phyloP scores from a whole-genome alignment of 2,329 filamentous ascomycete genomes.

The Penicillium sp. region DNA sequence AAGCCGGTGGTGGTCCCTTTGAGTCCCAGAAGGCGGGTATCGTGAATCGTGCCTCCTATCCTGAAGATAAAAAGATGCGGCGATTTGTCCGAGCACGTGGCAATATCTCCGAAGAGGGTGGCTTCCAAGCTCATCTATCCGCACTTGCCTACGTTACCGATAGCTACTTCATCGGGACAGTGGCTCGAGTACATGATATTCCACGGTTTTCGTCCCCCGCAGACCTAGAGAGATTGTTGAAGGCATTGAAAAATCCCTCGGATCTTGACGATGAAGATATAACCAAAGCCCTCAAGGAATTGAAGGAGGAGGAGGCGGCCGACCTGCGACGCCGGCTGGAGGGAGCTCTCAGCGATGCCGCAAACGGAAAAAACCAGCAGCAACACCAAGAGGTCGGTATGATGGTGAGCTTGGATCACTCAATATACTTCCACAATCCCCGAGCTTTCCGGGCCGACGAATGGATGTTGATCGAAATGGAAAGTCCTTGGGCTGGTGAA shows the following conservation, averaged over 20 bases:
- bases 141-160: slow-evolving; percentile 94
- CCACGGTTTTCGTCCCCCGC: slow-evolving; percentile 69
- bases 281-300: slow-evolving; percentile 43
- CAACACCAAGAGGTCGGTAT: slow-evolving; percentile 49
- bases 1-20: slow-evolving; percentile 56
- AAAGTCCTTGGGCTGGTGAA: slow-evolving; percentile 56
- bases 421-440: slow-evolving; percentile 57
- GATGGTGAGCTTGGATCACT: slow-evolving; percentile 57
- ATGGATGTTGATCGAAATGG: slow-evolving; percentile 56
- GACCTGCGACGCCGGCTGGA: slow-evolving; percentile 43
- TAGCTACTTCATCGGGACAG: slow-evolving; percentile 89
- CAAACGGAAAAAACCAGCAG: slow-evolving; percentile 24
- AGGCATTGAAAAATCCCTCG: slow-evolving; percentile 47
- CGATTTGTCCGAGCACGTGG: slow-evolving; percentile 60
- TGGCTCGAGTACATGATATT: slow-evolving; percentile 77
- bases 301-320: slow-evolving; percentile 47
- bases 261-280: slow-evolving; percentile 49
- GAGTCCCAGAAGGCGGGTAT: slow-evolving; percentile 62
- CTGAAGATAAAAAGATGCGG: slow-evolving; percentile 69
- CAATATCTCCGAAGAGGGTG: slow-evolving; percentile 71
- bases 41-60: slow-evolving; percentile 57
- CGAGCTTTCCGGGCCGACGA: slow-evolving; percentile 54
- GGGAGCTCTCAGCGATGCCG: slow-evolving; percentile 36
- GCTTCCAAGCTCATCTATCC: slow-evolving; percentile 78
- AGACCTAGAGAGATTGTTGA: slow-evolving; percentile 45